Conservation (phyloP, 495 filamentous ascomycete species). For the Pyrenula aspistea region DNA sequence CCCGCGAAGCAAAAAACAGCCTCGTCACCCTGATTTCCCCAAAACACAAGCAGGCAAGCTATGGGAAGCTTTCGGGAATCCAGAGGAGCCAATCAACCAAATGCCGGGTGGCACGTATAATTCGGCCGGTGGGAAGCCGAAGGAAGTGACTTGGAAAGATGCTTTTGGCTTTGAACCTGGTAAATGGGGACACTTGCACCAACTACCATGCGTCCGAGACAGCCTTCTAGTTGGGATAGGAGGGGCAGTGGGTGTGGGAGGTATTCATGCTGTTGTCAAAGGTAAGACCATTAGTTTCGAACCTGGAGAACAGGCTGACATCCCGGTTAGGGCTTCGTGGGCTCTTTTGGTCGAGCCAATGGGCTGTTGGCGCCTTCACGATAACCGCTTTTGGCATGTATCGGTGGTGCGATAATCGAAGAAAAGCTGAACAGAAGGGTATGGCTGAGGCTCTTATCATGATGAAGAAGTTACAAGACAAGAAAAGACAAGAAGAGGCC, state of each 20-base stretch:
- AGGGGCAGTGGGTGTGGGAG: slow-evolving; percentile 61
- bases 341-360: slow-evolving; percentile 28
- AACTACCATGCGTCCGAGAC: slow-evolving; percentile 73
- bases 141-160: slow-evolving; percentile 43
- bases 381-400: slow-evolving; percentile 52
- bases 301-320: not conserved
- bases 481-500: slow-evolving; percentile 54
- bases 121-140: slow-evolving; percentile 32
- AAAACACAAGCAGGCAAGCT: slow-evolving; percentile 37
- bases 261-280: slow-evolving; percentile 57
- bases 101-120: slow-evolving; percentile 29
- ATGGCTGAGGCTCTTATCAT: slow-evolving; percentile 73
- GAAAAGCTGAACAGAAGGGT: slow-evolving; percentile 58
- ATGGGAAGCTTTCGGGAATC: slow-evolving; percentile 38
- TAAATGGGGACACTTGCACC: slow-evolving; percentile 64
- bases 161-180: slow-evolving; percentile 54
- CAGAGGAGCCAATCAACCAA: slow-evolving; percentile 37
- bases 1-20: slow-evolving; percentile 13
- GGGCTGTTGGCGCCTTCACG: slow-evolving; percentile 69
- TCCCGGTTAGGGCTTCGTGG: slow-evolving; percentile 3
- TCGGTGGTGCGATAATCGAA: slow-evolving; percentile 67
- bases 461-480: slow-evolving; percentile 58
- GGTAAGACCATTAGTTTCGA: slow-evolving; percentile 33
- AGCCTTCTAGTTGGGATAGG: slow-evolving; percentile 73
- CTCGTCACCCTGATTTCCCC: slow-evolving; percentile 25